Evolutionary conservation across 257 asterid species (phyloP), one percentile per base, ranked within the genome.

Genomic region (Buddleja alternifolia): DNA sequence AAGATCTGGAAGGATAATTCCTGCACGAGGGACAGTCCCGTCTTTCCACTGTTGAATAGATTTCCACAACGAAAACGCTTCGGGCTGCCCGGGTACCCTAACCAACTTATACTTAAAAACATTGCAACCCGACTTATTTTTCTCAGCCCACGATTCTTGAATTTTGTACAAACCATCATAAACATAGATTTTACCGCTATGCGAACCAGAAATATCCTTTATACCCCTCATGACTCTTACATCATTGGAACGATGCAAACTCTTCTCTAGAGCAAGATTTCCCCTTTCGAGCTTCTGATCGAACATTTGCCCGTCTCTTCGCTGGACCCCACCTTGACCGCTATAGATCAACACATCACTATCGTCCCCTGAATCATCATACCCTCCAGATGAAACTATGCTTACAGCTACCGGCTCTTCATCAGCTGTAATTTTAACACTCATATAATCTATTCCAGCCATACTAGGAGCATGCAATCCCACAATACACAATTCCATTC

Each of bases 281-380:
- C 97, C 99, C 73, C 97, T 87, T 74, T 88, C 86, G 5, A 93
- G 99, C 83, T 93, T 93, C 84, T 93, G 99, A 74, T 93, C 99
- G 39, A 87, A 90, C 97, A 87, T 84, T 72, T 78, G 89, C 14
- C 94, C 95, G 29, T 88, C 99, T 66, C 86, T 78, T 80, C 96
- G 83, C 63, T 82, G 89, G 32, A 87, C 96, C 53, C 99, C 99
- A 56, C 99, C 99, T 37, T 90, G 97, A 48, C 99, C 99, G 21
- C 90, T 88, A 80, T 93, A 93, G 36, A 93, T 75, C 72, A 90
- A 54, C 50, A 89, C 83, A 10, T 91, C 90, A 7, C 85, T 75
- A 67, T 91, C 96, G 17, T 82, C 85, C 14, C 96, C 95, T 2
- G 84, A 89, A 69, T 93, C 99, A 48, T 90, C 97, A 8, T 93